Evolutionary conservation across 1,284 basidiomycete species (phyloP).

Genomic region (Hymenochaete sp.): DNA sequence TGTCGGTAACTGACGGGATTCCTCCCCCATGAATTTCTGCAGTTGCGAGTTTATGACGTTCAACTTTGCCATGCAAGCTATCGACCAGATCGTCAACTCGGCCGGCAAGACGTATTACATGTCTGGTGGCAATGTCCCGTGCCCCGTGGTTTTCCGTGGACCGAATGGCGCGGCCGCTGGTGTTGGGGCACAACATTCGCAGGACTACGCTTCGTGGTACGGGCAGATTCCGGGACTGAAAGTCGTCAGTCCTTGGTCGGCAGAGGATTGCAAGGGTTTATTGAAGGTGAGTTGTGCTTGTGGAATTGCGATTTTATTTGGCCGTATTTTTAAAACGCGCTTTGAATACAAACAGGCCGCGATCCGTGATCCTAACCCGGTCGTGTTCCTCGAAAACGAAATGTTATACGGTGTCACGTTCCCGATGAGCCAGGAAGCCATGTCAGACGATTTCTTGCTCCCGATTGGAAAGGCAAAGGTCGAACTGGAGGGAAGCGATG

Average conservation of each 20-base stretch:
- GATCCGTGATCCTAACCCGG: constrained; percentile 96
- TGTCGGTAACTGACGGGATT: constrained; percentile 19
- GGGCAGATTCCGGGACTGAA: constrained; percentile 84
- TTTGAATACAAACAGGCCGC: no score
- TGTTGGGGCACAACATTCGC: constrained; percentile 91
- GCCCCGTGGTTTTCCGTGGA: constrained; percentile 98
- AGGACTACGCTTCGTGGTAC: constrained; percentile 93
- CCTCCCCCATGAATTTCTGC: constrained; percentile 5
- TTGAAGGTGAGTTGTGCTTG: constrained; percentile 66
- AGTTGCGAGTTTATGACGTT: constrained; percentile 99
- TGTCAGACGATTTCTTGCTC: constrained; percentile 91
- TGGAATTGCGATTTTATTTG: constrained; percentile 1
- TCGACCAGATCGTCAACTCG: constrained; percentile 99
- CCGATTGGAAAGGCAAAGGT: constrained; percentile 98
- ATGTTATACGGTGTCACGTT: constrained; percentile 97
- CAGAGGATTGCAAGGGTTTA: constrained; percentile 97
- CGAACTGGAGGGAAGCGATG: constrained; percentile 85
- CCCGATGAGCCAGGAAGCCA: constrained; percentile 90
- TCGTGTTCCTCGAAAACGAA: constrained; percentile 99
- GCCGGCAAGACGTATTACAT: constrained; percentile 99
- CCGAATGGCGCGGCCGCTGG: constrained; percentile 98
- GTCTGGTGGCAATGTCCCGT: constrained; percentile 97
- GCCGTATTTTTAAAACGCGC: constrained; percentile 13
- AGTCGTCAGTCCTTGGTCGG: constrained; percentile 94
- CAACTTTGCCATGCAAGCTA: constrained; percentile 95